Conservation (phyloP, 768 basidiomycete genomes). For the Boletellus ananas region DNA sequence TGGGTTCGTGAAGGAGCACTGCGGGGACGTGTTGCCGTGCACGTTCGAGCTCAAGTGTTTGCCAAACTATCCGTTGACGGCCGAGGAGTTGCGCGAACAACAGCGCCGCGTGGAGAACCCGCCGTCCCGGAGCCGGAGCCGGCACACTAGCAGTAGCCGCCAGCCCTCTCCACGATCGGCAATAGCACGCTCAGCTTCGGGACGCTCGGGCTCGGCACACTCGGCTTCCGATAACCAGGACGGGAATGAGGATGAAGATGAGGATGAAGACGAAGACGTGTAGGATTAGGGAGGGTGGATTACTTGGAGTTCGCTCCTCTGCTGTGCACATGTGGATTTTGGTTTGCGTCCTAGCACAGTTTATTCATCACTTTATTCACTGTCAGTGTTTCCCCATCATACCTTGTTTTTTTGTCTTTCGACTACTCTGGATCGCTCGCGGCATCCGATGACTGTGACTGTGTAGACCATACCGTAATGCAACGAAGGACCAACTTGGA, state of each 20-base stretch:
- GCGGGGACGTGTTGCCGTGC: slow-evolving; percentile 51
- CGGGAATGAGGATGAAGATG: slow-evolving; percentile 14
- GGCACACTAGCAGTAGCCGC: slow-evolving; percentile 11
- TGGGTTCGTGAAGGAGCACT: slow-evolving; percentile 38
- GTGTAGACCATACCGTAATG: no score
- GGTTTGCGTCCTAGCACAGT: slow-evolving; percentile 10
- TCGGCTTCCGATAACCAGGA: slow-evolving; percentile 3
- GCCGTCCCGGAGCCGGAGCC: slow-evolving; percentile 20
- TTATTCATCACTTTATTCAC: slow-evolving; percentile 29
- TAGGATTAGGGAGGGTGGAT: neutral
- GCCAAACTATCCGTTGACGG: slow-evolving; percentile 43
- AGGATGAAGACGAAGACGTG: slow-evolving; percentile 12
- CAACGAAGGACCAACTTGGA: neutral
- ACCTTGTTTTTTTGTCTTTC: neutral
- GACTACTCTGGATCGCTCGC: neutral
- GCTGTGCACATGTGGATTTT: neutral
- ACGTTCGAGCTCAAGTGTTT: slow-evolving; percentile 57
- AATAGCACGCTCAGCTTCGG: slow-evolving; percentile 8
- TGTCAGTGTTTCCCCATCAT: neutral
- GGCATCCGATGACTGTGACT: no score
- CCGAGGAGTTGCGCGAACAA: slow-evolving; percentile 48
- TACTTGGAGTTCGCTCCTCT: neutral
- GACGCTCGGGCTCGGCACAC: neutral
- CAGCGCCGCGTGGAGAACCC: slow-evolving; percentile 33
- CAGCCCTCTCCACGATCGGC: slow-evolving; percentile 19